Percentiles rank a stretch among this genome's conserved stretches.
Conservation (phyloP, 495 filamentous ascomycete genomes). For the Lepidopterella palustris region DNA sequence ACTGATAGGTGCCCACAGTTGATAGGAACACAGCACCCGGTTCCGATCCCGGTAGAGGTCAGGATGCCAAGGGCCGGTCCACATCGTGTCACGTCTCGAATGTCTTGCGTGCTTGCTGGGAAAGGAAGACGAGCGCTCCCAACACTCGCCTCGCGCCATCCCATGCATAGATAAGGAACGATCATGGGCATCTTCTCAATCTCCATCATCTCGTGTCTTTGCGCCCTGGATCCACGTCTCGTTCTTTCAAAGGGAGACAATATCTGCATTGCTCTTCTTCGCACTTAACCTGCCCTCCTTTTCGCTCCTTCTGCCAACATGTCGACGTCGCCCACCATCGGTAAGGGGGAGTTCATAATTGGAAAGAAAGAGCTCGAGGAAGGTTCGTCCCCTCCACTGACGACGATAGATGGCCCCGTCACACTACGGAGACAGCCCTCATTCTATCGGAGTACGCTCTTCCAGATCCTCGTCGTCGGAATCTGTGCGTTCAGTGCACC, state of each 20-base stretch:
- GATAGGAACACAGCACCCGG: neutral
- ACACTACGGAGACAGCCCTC: neutral
- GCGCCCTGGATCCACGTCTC: neutral
- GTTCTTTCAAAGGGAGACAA: neutral
- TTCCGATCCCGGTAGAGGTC: neutral
- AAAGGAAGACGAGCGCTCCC: neutral
- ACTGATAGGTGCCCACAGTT: neutral
- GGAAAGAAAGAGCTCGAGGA: neutral
- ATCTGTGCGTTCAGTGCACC: conserved; percentile 22
- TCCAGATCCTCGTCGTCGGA: conserved; percentile 24
- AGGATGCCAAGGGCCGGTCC: neutral
- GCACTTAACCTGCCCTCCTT: neutral
- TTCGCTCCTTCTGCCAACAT: neutral
- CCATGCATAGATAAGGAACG: neutral
- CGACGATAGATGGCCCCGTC: neutral
- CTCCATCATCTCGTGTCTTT: neutral
- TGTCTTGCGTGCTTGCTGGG: conserved; percentile 3
- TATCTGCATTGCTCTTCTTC: neutral
- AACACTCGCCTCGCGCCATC: neutral
- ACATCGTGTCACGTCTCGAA: neutral
- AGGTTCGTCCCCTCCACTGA: neutral
- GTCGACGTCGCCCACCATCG: neutral
- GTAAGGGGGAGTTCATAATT: neutral
- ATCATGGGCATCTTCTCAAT: neutral
- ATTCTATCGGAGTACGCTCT: conserved; percentile 23